These are phyloP conservation scores for Pelargonium cotyledonis DNA, from an alignment of 441 rosid genomes.

Conservation along the genomic window DNA sequence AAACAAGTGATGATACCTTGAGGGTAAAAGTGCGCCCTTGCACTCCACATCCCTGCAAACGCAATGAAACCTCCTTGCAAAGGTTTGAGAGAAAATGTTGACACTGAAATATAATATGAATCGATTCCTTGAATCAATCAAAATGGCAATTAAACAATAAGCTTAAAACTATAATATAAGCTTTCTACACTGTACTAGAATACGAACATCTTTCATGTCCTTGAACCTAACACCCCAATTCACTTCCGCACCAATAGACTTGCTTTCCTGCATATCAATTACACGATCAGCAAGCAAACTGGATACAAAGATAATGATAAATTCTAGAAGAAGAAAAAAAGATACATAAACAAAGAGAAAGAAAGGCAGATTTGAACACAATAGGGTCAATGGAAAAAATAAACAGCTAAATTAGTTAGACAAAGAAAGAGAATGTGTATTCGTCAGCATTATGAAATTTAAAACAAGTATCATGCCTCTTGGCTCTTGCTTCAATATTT, in stretches of 20 bases:
- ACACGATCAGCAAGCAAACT: conserved; percentile 19
- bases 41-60: conserved; percentile 78
- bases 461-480: background rate
- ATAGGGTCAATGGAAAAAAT: background rate
- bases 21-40: conserved; percentile 83
- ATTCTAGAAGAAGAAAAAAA: conserved; percentile 9
- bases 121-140: conserved; percentile 13
- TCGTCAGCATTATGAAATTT: background rate
- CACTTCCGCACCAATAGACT: conserved; percentile 92
- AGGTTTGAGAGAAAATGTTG: conserved; percentile 64
- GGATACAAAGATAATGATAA: background rate
- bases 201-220: conserved; percentile 67
- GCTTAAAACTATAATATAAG: conserved; percentile 6
- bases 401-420: background rate
- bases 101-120: conserved; percentile 35
- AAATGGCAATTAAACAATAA: conserved; percentile 9
- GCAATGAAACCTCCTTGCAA: conserved; percentile 87
- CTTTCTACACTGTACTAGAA: conserved; percentile 21
- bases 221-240: conserved; percentile 95
- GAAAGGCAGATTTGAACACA: conserved; percentile 11
- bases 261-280: conserved; percentile 59
- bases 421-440: background rate
- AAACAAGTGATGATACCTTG: conserved; percentile 40
- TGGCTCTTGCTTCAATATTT: background rate
- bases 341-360: background rate